A percentile compares a stretch with the other conserved stretches of the same genome.
Conservation (phyloP, 2,329 filamentous ascomycete genomes). For the Verticillium nubilum region DNA sequence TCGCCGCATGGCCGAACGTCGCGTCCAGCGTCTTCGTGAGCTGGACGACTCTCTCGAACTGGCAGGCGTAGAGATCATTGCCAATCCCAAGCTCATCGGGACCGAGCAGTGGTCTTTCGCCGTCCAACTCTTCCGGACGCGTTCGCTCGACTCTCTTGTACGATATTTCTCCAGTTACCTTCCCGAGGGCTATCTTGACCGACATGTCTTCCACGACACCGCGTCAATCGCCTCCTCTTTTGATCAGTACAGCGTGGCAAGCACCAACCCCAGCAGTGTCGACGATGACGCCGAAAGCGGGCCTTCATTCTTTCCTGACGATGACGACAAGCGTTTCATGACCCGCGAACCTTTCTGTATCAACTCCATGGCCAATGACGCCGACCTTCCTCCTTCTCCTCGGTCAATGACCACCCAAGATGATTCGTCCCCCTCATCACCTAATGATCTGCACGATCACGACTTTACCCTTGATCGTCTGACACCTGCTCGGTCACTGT, state of each 20-base stretch:
- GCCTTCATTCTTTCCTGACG: conserved; percentile 35
- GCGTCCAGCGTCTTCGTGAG: conserved; percentile 47
- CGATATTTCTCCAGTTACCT: conserved; percentile 56
- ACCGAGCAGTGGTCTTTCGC: conserved; percentile 55
- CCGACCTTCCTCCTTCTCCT: conserved; percentile 37
- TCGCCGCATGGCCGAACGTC: conserved; percentile 45
- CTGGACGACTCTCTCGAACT: conserved; percentile 51
- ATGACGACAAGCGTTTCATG: conserved; percentile 24
- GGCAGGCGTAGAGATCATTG: conserved; percentile 56
- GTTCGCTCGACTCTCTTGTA: conserved; percentile 54
- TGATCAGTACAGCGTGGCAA: conserved; percentile 25
- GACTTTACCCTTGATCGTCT: conserved; percentile 24
- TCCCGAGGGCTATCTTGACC: conserved; percentile 40
- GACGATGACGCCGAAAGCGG: conserved; percentile 23
- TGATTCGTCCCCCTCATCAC: conserved; percentile 34
- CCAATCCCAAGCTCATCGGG: conserved; percentile 52
- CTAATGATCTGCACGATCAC: conserved; percentile 24
- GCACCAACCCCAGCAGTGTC: conserved; percentile 33
- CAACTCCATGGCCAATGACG: conserved; percentile 17
- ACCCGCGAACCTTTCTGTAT: conserved; percentile 10
- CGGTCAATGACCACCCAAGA: conserved; percentile 45
- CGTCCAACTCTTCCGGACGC: conserved; percentile 53
- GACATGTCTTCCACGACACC: conserved; percentile 26
- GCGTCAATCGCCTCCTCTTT: conserved; percentile 29
- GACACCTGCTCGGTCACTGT: conserved; percentile 42